A percentile compares a stretch with the other conserved stretches of the same genome.
Evolutionary conservation across 176 grass and related monocot genomes (phyloP).

Genomic region (Musa itinerans): DNA sequence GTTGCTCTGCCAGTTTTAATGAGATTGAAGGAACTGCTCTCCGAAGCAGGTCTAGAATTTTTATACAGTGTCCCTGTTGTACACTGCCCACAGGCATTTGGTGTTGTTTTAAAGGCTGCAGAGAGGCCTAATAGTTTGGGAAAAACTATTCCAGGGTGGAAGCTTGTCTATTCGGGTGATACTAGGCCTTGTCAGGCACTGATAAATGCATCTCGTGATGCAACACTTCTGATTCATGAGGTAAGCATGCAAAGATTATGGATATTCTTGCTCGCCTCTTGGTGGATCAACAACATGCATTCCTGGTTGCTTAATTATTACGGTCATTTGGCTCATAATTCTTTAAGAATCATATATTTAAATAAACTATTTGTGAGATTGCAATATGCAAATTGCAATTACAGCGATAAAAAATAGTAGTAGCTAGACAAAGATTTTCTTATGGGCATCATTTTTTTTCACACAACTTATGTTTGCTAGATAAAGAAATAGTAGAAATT

Average conservation of each 20-base stretch:
- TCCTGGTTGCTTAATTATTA: neutral
- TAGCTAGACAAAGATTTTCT: too few species aligned
- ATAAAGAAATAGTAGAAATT: too few species aligned
- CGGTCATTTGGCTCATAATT: neutral
- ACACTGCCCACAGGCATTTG: conserved; percentile 86
- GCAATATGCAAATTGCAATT: neutral
- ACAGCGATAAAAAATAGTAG: neutral
- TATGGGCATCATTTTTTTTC: too few species aligned
- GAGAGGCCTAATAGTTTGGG: conserved; percentile 35
- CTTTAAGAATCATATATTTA: neutral
- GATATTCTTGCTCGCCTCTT: neutral
- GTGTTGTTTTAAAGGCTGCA: conserved; percentile 57
- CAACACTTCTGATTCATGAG: conserved; percentile 92
- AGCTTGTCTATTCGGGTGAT: conserved; percentile 90
- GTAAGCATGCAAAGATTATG: conserved; percentile 25
- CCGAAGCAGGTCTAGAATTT: conserved; percentile 49
- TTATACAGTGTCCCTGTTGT: conserved; percentile 83
- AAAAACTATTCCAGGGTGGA: conserved; percentile 71
- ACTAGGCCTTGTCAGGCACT: conserved; percentile 75
- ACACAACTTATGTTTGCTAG: too few species aligned
- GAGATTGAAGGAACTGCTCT: conserved; percentile 57
- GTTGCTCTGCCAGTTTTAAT: conserved; percentile 25
- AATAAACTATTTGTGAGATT: neutral
- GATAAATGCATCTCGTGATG: conserved; percentile 69
- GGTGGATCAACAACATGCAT: neutral